These are phyloP conservation scores for Heliosperma pusillum DNA, from an alignment of 148 eudicot species.

Conservation along the genomic window DNA sequence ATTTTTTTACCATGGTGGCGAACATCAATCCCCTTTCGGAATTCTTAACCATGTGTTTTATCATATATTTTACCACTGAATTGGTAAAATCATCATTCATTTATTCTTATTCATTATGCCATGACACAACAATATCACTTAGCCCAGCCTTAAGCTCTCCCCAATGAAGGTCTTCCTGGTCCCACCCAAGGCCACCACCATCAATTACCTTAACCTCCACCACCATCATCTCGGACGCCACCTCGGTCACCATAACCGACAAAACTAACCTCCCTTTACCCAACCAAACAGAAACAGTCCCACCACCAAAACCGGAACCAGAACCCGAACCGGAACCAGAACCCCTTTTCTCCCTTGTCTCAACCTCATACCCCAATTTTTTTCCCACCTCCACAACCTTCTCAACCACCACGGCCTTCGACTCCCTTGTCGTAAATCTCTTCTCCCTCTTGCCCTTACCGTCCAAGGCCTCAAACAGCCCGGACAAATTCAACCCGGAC, in stretches of 20 bases:
- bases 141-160: constrained; percentile 49
- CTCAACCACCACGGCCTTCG: constrained; percentile 43
- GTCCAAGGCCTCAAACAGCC: constrained; percentile 40
- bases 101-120: constrained; percentile 34
- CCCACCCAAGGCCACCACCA: constrained; percentile 42
- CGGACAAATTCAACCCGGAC: constrained; percentile 63
- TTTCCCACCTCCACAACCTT: constrained; percentile 47
- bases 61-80: background rate
- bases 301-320: background rate
- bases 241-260: constrained; percentile 42
- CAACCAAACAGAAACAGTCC: constrained; percentile 35
- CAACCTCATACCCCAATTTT: constrained; percentile 52
- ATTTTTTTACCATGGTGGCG: background rate
- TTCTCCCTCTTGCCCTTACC: constrained; percentile 33
- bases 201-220: constrained; percentile 57
- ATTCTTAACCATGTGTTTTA: background rate
- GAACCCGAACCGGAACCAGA: background rate
- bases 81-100: background rate
- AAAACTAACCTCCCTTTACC: constrained; percentile 48
- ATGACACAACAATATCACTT: constrained; percentile 49
- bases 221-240: constrained; percentile 44
- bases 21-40: background rate
- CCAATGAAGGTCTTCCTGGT: constrained; percentile 46
- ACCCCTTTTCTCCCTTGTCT: constrained; percentile 39
- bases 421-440: constrained; percentile 46